Evolutionary conservation across 1,139 yeast genomes (phyloP).

Genomic region (Sugiyamaella japonica): DNA sequence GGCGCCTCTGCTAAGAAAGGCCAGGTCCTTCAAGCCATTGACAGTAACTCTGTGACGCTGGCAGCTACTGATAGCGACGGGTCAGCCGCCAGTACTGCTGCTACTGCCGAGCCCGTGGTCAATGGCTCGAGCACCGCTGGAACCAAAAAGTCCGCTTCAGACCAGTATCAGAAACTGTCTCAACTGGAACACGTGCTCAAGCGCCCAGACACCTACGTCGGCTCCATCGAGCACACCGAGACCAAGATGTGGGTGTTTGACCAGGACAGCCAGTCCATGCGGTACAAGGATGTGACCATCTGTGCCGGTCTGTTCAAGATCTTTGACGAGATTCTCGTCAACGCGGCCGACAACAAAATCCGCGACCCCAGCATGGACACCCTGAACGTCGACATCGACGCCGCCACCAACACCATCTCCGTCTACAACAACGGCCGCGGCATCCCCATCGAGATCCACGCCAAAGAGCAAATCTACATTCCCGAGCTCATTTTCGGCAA

Average conservation of each 20-base stretch:
- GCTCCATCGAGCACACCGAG: constrained; percentile 83
- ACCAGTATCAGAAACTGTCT: constrained; percentile 88
- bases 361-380: constrained; percentile 89
- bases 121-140: constrained; percentile 18
- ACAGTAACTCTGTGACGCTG: constrained; percentile 18
- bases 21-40: constrained; percentile 20
- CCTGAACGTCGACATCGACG: constrained; percentile 75
- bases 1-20: constrained; percentile 24
- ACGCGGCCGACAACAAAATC: constrained; percentile 98
- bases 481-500: constrained; percentile 98
- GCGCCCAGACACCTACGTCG: constrained; percentile 97
- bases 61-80: constrained; percentile 13
- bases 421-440: constrained; percentile 95
- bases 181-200: constrained; percentile 95
- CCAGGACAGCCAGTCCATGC: constrained; percentile 70
- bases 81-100: too few species aligned
- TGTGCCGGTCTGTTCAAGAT: constrained; percentile 97
- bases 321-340: constrained; percentile 94
- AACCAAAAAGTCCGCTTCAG: constrained; percentile 54
- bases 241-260: constrained; percentile 86
- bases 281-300: constrained; percentile 58
- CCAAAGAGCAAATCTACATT: constrained; percentile 86
- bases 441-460: constrained; percentile 92
- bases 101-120: constrained; percentile 6
- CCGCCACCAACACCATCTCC: constrained; percentile 70